Conservation (phyloP, 176 grass and related monocot genomes). For the Metroxylon sagu region DNA sequence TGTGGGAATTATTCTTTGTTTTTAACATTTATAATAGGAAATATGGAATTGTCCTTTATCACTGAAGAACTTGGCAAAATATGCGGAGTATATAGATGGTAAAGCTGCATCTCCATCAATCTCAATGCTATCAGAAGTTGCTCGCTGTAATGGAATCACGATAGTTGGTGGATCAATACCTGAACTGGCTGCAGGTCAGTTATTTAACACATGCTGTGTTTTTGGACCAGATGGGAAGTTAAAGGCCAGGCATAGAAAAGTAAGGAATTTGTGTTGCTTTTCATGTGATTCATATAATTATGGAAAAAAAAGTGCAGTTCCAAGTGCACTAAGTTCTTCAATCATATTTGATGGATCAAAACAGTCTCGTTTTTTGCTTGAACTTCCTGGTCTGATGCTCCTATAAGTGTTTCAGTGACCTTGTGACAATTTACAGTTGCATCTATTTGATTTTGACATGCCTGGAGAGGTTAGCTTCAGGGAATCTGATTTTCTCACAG, state of each 20-base stretch:
- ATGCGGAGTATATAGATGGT: slow-evolving; percentile 55
- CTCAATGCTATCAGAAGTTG: slow-evolving; percentile 47
- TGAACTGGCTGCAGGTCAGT: slow-evolving; percentile 21
- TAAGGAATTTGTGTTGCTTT: slow-evolving; percentile 11
- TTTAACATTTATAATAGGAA: slow-evolving; percentile 24
- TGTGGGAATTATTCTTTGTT: not conserved
- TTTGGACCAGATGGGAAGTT: slow-evolving; percentile 34
- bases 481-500: slow-evolving; percentile 44
- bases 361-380: not conserved
- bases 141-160: slow-evolving; percentile 27
- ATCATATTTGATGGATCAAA: not conserved
- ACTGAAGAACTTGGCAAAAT: slow-evolving; percentile 31
- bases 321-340: not conserved
- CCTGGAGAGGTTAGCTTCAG: slow-evolving; percentile 38
- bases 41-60: slow-evolving; percentile 57
- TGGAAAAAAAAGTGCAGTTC: not conserved
- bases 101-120: slow-evolving; percentile 30
- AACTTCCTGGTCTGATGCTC: not conserved
- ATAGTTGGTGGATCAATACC: slow-evolving; percentile 59
- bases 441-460: slow-evolving; percentile 44
- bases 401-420: not conserved
- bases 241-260: slow-evolving; percentile 52
- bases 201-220: slow-evolving; percentile 58
- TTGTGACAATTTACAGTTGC: slow-evolving; percentile 36
- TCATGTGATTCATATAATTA: not conserved